Evolutionary conservation across 2,329 filamentous ascomycete genomes (phyloP).

Genomic region (Fusarium scirpi): DNA sequence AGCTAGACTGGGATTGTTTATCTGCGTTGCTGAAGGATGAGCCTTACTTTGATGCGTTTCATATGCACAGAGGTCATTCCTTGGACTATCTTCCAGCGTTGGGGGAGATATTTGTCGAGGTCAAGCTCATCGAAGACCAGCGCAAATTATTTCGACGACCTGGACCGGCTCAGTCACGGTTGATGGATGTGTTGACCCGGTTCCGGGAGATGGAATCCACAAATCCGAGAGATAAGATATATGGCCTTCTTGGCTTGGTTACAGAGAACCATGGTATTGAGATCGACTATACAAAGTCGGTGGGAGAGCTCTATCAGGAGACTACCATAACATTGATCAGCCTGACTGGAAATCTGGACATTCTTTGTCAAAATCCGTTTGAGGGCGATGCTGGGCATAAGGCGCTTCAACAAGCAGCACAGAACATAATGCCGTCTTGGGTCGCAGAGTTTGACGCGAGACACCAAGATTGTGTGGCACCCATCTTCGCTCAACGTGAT

Average conservation of each 20-base stretch:
- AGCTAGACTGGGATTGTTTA: constrained; percentile 12
- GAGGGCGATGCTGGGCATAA: background rate
- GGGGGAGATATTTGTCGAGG: background rate
- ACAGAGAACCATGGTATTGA: constrained; percentile 24
- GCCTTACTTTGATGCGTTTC: constrained; percentile 30
- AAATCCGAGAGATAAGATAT: constrained; percentile 16
- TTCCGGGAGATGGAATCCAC: constrained; percentile 18
- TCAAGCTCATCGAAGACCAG: constrained; percentile 31
- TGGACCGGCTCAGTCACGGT: background rate
- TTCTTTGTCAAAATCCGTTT: constrained; percentile 29
- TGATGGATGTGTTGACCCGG: constrained; percentile 14
- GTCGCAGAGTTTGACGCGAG: constrained; percentile 2
- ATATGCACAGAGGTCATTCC: background rate
- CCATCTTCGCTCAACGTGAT: constrained; percentile 22
- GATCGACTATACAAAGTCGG: constrained; percentile 9
- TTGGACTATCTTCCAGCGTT: background rate
- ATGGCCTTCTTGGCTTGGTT: constrained; percentile 11
- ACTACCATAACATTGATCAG: constrained; percentile 11
- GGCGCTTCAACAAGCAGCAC: fast-evolving
- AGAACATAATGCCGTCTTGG: constrained; percentile 18
- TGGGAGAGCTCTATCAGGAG: background rate
- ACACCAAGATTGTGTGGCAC: background rate
- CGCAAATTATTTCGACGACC: background rate
- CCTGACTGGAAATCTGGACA: constrained; percentile 7
- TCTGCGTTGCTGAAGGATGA: constrained; percentile 15